Evolutionary conservation across 2,329 filamentous ascomycete species (phyloP).

Genomic region (Talaromyces sp.): DNA sequence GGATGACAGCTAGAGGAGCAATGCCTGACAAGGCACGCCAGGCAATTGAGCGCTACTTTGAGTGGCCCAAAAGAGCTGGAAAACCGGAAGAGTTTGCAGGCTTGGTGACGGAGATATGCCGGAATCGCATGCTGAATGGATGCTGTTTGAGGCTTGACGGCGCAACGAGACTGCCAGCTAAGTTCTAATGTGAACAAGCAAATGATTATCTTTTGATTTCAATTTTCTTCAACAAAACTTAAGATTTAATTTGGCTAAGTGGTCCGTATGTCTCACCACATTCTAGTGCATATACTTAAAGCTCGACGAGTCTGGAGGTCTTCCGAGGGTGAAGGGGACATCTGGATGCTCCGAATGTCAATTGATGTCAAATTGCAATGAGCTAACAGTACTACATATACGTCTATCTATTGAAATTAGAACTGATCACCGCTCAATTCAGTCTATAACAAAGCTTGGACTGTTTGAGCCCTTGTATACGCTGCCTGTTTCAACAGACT

Average conservation of each 20-base stretch:
- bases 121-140: slow-evolving; percentile 7
- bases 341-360: no score
- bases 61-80: slow-evolving; percentile 4
- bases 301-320: no score
- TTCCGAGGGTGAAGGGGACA: no score
- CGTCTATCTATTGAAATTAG: no score
- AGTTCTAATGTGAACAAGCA: background rate
- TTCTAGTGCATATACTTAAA: no score
- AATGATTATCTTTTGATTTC: no score
- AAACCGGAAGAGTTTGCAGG: slow-evolving; percentile 9
- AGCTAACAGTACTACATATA: no score
- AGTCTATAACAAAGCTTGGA: background rate
- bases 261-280: no score
- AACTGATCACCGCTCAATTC: no score
- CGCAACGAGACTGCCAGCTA: slow-evolving; percentile 8
- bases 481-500: background rate
- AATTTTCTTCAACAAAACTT: no score
- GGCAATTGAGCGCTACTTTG: slow-evolving; percentile 3
- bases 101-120: slow-evolving; percentile 5
- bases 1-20: background rate
- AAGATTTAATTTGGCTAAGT: no score
- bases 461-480: background rate
- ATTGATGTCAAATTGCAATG: no score
- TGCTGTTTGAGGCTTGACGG: slow-evolving; percentile 5
- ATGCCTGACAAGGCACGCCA: slow-evolving; percentile 6